These are phyloP conservation scores for Linum tenue DNA, from an alignment of 345 rosid genomes.

Conservation along the genomic window DNA sequence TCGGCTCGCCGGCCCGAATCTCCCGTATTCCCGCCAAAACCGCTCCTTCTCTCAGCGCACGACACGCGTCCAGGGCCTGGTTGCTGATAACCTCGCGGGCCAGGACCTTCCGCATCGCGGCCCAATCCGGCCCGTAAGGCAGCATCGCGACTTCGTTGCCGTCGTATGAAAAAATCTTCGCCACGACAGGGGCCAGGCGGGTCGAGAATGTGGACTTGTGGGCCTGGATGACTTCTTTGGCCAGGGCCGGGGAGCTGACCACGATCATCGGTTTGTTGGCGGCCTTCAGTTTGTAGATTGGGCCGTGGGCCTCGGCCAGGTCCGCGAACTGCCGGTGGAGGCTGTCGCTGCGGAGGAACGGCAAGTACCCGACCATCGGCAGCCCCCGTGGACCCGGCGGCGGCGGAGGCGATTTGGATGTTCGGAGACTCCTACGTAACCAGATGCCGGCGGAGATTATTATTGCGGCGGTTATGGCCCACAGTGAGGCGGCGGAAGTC, in stretches of 20 bases:
- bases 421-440: no score
- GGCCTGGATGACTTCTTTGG: conserved; percentile 32
- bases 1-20: conserved; percentile 12
- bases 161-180: background rate
- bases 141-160: background rate
- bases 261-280: conserved; percentile 32
- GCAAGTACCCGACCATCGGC: conserved; percentile 40
- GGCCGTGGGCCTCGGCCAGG: conserved; percentile 28
- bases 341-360: conserved; percentile 28
- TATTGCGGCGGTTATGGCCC: no score
- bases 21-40: background rate
- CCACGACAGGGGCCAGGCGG: conserved; percentile 29
- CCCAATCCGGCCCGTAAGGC: background rate
- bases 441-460: no score
- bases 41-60: background rate
- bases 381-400: conserved; percentile 46
- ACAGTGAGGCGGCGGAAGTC: no score
- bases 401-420: background rate
- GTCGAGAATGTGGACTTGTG: conserved; percentile 36
- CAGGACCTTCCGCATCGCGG: background rate
- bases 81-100: background rate
- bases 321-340: conserved; percentile 35
- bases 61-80: background rate
- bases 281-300: conserved; percentile 30
- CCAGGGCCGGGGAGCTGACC: conserved; percentile 31